phyloP scores from a whole-genome alignment of 1,139 yeast genomes.

The Yamadazyma friedrichii region DNA sequence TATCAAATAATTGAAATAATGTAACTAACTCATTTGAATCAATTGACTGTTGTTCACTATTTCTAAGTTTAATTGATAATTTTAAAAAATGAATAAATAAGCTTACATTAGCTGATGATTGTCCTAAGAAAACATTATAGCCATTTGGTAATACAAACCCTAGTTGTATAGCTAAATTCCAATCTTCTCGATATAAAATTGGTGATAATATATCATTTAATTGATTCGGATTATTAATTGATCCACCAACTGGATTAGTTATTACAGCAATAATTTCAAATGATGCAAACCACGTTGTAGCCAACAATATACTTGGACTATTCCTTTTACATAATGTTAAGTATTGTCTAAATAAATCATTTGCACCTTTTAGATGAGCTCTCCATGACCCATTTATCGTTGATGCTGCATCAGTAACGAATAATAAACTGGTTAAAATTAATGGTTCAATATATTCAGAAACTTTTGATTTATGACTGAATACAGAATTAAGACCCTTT shows the following conservation, averaged over 20 bases:
- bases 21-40: slow-evolving; percentile 14
- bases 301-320: slow-evolving; percentile 15
- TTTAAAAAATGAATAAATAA: slow-evolving; percentile 16
- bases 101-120: slow-evolving; percentile 13
- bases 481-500: slow-evolving; percentile 14
- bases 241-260: slow-evolving; percentile 19
- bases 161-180: slow-evolving; percentile 20
- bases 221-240: slow-evolving; percentile 13
- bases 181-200: slow-evolving; percentile 20
- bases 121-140: slow-evolving; percentile 17
- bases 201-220: slow-evolving; percentile 16
- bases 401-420: slow-evolving; percentile 18
- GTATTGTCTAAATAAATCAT: slow-evolving; percentile 17
- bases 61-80: slow-evolving; percentile 12
- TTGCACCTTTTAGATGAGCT: slow-evolving; percentile 19
- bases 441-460: slow-evolving; percentile 16
- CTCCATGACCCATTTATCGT: slow-evolving; percentile 18
- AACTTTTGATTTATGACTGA: slow-evolving; percentile 11
- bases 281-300: slow-evolving; percentile 20
- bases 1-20: slow-evolving; percentile 11
- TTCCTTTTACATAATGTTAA: slow-evolving; percentile 12
- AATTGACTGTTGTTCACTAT: slow-evolving; percentile 6
- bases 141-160: slow-evolving; percentile 18
- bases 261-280: slow-evolving; percentile 20
- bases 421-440: slow-evolving; percentile 16